Conservation (phyloP, 1,139 yeast species). For the Lodderomyces elongisporus region DNA sequence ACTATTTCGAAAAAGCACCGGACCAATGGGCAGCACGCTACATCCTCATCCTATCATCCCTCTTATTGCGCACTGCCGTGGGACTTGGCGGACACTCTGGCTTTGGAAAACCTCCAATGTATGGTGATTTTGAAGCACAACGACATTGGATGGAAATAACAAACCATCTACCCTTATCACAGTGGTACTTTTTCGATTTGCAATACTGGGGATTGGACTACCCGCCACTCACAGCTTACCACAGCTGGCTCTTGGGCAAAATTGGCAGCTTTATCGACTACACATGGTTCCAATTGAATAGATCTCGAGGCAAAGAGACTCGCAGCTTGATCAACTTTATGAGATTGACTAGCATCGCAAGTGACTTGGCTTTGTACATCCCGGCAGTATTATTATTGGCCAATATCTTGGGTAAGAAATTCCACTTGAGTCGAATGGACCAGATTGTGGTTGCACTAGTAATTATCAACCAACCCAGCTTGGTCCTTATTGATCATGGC, state of each 20-base stretch:
- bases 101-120: conserved; percentile 61
- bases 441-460: conserved; percentile 73
- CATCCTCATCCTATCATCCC: conserved; percentile 66
- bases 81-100: conserved; percentile 91
- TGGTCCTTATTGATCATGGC: conserved; percentile 89
- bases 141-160: conserved; percentile 98
- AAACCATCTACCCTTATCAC: conserved; percentile 58
- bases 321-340: conserved; percentile 68
- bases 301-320: conserved; percentile 72
- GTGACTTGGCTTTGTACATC: conserved; percentile 69
- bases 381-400: conserved; percentile 76
- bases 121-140: conserved; percentile 97
- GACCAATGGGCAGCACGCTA: conserved; percentile 90
- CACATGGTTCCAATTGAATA: conserved; percentile 69
- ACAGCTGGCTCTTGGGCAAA: conserved; percentile 74
- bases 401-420: conserved; percentile 58
- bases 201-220: conserved; percentile 97
- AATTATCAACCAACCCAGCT: conserved; percentile 73
- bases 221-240: conserved; percentile 95
- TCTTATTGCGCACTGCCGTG: conserved; percentile 75
- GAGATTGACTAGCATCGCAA: conserved; percentile 72
- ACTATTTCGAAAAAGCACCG: conserved; percentile 51
- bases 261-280: conserved; percentile 61
- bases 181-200: conserved; percentile 89
- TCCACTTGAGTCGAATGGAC: conserved; percentile 58